These are phyloP conservation scores for Rhizopogon rudus DNA, from an alignment of 768 basidiomycete species.

Conservation along the genomic window DNA sequence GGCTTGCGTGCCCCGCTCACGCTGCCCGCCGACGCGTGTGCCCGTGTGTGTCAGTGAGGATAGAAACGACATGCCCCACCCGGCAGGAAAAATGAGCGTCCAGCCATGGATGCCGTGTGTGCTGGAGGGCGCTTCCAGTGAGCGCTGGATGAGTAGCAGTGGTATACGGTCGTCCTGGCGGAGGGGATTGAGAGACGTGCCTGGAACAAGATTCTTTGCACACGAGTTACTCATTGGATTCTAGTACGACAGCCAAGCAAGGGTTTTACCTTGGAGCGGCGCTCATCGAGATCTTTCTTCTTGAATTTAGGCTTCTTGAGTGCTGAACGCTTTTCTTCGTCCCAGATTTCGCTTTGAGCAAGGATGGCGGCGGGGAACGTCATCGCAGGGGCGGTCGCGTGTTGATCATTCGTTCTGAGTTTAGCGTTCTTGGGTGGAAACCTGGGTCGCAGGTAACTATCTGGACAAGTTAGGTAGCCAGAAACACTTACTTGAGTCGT, in stretches of 20 bases:
- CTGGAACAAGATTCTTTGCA: slow-evolving; percentile 69
- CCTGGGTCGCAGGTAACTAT: slow-evolving; percentile 31
- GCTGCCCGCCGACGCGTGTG: slow-evolving; percentile 80
- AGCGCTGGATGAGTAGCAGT: slow-evolving; percentile 76
- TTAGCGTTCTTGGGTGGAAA: slow-evolving; percentile 82
- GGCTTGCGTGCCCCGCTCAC: slow-evolving; percentile 73
- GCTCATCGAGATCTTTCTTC: slow-evolving; percentile 83
- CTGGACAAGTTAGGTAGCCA: background rate
- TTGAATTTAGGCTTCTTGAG: slow-evolving; percentile 63
- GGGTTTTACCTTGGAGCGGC: slow-evolving; percentile 60
- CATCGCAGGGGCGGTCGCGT: slow-evolving; percentile 22
- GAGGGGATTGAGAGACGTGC: slow-evolving; percentile 58
- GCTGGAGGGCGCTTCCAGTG: slow-evolving; percentile 41
- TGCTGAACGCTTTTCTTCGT: slow-evolving; percentile 36
- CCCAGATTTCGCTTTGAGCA: slow-evolving; percentile 72
- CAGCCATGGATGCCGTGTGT: slow-evolving; percentile 69
- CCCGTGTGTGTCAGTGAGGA: slow-evolving; percentile 78
- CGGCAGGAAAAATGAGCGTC: slow-evolving; percentile 80
- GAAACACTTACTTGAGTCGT: slow-evolving; percentile 62
- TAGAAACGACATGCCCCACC: slow-evolving; percentile 91
- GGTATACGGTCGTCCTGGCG: slow-evolving; percentile 83
- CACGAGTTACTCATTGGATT: background rate
- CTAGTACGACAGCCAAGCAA: background rate
- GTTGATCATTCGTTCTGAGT: slow-evolving; percentile 25
- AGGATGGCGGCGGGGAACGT: slow-evolving; percentile 52